Conservation (phyloP, 1,139 yeast species). For the Kodamaea derodonti region DNA sequence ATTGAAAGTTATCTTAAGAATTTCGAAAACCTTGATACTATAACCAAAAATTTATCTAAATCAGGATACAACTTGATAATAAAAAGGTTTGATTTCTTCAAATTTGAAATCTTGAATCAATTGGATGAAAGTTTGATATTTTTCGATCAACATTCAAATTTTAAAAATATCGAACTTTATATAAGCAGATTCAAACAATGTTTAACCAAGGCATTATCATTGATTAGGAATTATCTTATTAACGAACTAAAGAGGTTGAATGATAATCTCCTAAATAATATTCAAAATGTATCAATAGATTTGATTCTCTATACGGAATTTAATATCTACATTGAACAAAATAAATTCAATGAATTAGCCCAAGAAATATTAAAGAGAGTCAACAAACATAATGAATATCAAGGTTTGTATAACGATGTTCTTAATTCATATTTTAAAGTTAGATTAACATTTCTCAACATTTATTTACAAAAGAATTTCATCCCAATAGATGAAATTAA, state of each 20-base stretch:
- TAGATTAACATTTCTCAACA: slow-evolving; percentile 45
- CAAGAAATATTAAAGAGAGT: slow-evolving; percentile 50
- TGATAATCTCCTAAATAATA: slow-evolving; percentile 31
- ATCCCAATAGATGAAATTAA: slow-evolving; percentile 2
- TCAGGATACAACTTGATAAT: slow-evolving; percentile 61
- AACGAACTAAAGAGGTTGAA: slow-evolving; percentile 49
- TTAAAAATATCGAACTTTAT: slow-evolving; percentile 69
- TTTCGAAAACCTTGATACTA: slow-evolving; percentile 68
- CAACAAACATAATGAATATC: slow-evolving; percentile 50
- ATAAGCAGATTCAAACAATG: slow-evolving; percentile 77
- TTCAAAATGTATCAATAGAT: slow-evolving; percentile 18
- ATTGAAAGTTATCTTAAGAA: slow-evolving; percentile 52
- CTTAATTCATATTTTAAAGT: slow-evolving; percentile 57
- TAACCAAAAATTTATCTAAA: slow-evolving; percentile 64
- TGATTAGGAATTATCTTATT: slow-evolving; percentile 65
- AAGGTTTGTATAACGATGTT: slow-evolving; percentile 67
- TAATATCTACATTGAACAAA: slow-evolving; percentile 21
- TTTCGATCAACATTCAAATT: slow-evolving; percentile 38
- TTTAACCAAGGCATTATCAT: slow-evolving; percentile 74
- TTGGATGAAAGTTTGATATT: slow-evolving; percentile 53
- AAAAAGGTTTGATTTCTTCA: slow-evolving; percentile 28
- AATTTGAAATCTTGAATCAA: slow-evolving; percentile 42
- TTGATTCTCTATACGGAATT: slow-evolving; percentile 54
- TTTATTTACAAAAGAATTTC: slow-evolving; percentile 20
- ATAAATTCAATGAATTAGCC: slow-evolving; percentile 40